Conservation (phyloP, 2,329 filamentous ascomycete genomes). For the Aspergillus tubingensis region DNA sequence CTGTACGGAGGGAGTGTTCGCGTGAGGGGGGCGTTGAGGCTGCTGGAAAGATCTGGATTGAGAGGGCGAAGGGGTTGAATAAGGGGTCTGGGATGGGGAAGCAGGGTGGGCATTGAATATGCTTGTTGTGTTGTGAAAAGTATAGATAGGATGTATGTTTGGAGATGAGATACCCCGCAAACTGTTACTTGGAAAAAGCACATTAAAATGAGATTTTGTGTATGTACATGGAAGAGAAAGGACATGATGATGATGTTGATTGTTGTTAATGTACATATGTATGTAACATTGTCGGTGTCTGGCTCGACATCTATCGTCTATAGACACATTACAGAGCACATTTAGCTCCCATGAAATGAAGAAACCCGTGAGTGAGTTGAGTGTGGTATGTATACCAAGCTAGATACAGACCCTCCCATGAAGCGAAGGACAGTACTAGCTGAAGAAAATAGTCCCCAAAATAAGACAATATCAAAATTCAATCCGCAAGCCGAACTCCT, state of each 20-base stretch:
- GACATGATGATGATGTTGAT: too few species aligned
- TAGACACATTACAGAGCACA: neutral
- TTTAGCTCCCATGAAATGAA: neutral
- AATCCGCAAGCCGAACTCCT: neutral
- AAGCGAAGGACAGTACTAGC: neutral
- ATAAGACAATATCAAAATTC: neutral
- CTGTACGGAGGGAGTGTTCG: constrained; percentile 59
- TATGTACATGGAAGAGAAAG: neutral
- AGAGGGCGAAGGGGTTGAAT: constrained; percentile 51
- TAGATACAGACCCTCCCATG: neutral
- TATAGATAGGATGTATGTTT: neutral
- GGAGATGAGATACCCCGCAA: neutral
- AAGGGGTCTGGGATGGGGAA: constrained; percentile 48
- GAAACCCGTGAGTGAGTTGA: neutral
- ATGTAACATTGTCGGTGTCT: neutral
- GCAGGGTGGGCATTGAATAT: constrained; percentile 13
- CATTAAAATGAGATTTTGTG: too few species aligned
- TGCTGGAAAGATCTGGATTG: constrained; percentile 54
- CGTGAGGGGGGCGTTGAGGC: constrained; percentile 47
- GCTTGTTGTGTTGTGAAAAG: neutral
- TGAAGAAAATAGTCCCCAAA: neutral
- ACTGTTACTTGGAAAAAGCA: too few species aligned
- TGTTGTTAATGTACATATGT: neutral
- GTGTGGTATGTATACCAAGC: neutral
- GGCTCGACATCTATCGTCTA: neutral